Evolutionary conservation across 129 eudicot genomes (phyloP).

Genomic region (Kitagawia praeruptora): DNA sequence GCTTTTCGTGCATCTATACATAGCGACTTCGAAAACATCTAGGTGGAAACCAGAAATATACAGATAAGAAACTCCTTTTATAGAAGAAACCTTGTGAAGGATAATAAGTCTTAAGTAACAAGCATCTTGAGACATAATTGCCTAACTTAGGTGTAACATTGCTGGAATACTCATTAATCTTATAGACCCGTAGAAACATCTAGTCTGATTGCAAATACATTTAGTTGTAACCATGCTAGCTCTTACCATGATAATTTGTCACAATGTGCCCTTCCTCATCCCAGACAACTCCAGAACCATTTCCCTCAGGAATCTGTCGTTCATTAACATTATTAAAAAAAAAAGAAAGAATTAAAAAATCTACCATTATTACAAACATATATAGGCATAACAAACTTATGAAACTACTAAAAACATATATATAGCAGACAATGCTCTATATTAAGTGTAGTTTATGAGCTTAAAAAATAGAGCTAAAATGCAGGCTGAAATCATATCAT

Average conservation of each 20-base stretch:
- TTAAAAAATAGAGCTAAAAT: background rate
- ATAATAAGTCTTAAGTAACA: background rate
- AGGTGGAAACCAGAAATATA: background rate
- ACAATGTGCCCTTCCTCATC: constrained; percentile 89
- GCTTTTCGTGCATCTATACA: background rate
- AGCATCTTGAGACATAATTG: background rate
- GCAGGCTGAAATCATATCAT: background rate
- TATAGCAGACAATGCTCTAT: background rate
- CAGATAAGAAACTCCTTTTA: background rate
- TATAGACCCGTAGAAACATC: background rate
- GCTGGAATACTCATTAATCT: background rate
- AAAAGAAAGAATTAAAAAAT: no score
- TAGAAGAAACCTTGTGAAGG: background rate
- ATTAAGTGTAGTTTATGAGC: background rate
- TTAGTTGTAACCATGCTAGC: background rate
- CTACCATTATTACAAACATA: background rate
- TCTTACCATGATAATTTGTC: constrained; percentile 91
- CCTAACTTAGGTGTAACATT: background rate
- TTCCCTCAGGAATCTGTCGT: constrained; percentile 96
- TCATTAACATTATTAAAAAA: constrained; percentile 10
- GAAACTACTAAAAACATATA: background rate
- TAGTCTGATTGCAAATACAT: background rate
- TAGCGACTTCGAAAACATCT: background rate
- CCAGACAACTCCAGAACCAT: constrained; percentile 99
- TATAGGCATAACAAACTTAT: background rate